phyloP scores from a whole-genome alignment of 2,329 filamentous ascomycete species.

The Talaromyces sp. region DNA sequence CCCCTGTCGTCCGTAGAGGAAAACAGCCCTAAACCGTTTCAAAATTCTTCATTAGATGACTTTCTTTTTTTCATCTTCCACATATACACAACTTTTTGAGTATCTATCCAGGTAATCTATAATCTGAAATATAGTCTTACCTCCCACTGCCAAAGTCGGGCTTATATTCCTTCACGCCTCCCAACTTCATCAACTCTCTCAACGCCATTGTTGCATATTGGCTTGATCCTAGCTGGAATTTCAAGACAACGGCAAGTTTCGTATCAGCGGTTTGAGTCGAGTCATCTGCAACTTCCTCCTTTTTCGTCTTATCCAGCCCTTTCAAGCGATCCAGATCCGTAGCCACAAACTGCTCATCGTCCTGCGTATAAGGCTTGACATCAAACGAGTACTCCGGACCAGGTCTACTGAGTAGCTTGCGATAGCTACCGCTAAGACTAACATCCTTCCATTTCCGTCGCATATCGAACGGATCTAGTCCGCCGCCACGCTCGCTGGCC shows the following conservation, averaged over 20 bases:
- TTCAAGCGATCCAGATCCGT: slow-evolving; percentile 77
- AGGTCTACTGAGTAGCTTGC: slow-evolving; percentile 76
- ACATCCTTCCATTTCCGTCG: slow-evolving; percentile 80
- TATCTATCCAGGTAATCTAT: neutral
- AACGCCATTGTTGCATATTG: slow-evolving; percentile 84
- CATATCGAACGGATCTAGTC: slow-evolving; percentile 82
- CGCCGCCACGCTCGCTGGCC: slow-evolving; percentile 72
- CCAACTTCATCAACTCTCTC: slow-evolving; percentile 70
- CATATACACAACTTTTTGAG: neutral
- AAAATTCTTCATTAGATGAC: neutral
- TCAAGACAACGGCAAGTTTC: slow-evolving; percentile 68
- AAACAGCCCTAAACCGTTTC: neutral
- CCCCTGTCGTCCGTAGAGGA: neutral
- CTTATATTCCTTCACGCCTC: slow-evolving; percentile 61
- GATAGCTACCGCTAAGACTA: slow-evolving; percentile 83
- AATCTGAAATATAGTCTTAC: neutral
- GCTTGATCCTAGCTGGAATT: slow-evolving; percentile 72
- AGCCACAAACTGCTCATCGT: slow-evolving; percentile 79
- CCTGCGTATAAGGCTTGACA: slow-evolving; percentile 63
- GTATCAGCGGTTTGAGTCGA: slow-evolving; percentile 24
- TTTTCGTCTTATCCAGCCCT: slow-evolving; percentile 37
- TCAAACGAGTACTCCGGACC: slow-evolving; percentile 63
- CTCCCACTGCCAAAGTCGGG: slow-evolving; percentile 58
- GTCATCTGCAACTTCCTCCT: slow-evolving; percentile 17
- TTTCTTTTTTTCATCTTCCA: neutral